These are phyloP conservation scores for Tremella yokohamensis DNA, from an alignment of 768 basidiomycete genomes.

Conservation along the genomic window DNA sequence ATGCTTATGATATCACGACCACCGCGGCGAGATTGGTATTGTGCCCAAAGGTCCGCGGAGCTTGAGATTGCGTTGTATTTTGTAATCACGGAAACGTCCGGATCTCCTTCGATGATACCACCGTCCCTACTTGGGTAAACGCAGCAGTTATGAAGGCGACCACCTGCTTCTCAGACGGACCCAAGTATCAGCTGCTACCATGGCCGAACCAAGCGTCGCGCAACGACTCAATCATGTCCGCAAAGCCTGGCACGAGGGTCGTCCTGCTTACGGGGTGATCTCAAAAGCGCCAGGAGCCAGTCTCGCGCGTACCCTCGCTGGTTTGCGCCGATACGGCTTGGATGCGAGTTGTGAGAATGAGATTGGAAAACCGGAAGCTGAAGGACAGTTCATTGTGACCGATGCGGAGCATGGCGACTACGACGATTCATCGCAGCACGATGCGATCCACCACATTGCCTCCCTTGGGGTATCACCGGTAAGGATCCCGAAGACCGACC, in stretches of 20 bases:
- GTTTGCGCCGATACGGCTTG: conserved; percentile 11
- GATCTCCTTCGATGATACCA: too few relatives aligned
- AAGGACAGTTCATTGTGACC: conserved; percentile 9
- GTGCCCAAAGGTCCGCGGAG: too few relatives aligned
- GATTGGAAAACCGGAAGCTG: not conserved
- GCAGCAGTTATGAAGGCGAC: too few relatives aligned
- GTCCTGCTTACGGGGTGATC: conserved; percentile 14
- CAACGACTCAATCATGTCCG: conserved; percentile 15
- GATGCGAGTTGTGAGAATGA: conserved; percentile 8
- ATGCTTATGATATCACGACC: too few relatives aligned
- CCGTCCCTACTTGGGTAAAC: too few relatives aligned
- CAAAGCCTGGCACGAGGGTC: conserved; percentile 15
- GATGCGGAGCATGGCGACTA: conserved; percentile 19
- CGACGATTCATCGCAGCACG: conserved; percentile 10
- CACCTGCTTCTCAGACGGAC: too few relatives aligned
- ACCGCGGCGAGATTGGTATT: too few relatives aligned
- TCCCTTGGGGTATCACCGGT: conserved; percentile 15
- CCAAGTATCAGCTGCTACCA: not conserved
- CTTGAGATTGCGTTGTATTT: too few relatives aligned
- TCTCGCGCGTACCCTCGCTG: conserved; percentile 9
- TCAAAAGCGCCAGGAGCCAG: conserved; percentile 13
- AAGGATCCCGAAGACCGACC: too few relatives aligned
- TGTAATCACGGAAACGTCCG: too few relatives aligned
- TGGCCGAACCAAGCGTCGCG: conserved; percentile 5
- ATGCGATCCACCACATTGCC: conserved; percentile 12